Base-by-base conservation (phyloP, 768 basidiomycete species). In the Suillus americanus region DNA sequence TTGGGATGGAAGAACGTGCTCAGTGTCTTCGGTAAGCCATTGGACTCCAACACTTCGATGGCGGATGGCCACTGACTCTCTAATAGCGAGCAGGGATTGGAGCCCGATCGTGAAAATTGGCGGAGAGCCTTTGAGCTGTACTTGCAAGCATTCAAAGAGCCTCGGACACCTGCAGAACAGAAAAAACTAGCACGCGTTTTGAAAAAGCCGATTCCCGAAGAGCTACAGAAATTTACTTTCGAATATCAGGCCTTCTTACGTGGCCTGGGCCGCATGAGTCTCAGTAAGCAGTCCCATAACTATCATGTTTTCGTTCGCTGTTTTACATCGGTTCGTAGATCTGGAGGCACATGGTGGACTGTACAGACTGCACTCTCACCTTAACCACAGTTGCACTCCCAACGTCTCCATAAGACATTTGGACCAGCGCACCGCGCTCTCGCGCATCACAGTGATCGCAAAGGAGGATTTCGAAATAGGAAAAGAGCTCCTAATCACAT, bases 271-370 rank as follows among this genome's bases (percentile, higher is more conserved):
- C 83, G 88, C 51, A 93, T 92, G 86, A 91, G 85, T 65, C 82
- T 95, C 30, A 95, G 92, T 92, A 64, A 67, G 89, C 82, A 7
- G 66, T 64, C 37, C 62, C 40, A 54, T 43, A 33, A 8, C 25
- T 25, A 23, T 16, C 53, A 65, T 53, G 30, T 56, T 18, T 18
- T 25, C 43, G 62, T 64, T n/a, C 62, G 43, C 60, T 62, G 41
- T 63, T 54, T 48, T 25, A 62, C 64, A 45, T 46, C 43, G 37
- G 53, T 8, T 46, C 12, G 8, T 60, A 90, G 90, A 95, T 71
- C 79, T 95, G 60, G 94, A 95, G 77, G 86, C 89, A 2, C 92
- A 95, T 62, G 94, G 93, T 3, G 94, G 94, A 2, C 79, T 97
- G 12, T 97, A 95, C 77, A 84, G 83, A 25, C 82, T 95, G 5